Evolutionary conservation across 192 early-diverging fungal species (phyloP), one percentile per base, ranked within the genome.

Genomic region (Dissophora ornata): DNA sequence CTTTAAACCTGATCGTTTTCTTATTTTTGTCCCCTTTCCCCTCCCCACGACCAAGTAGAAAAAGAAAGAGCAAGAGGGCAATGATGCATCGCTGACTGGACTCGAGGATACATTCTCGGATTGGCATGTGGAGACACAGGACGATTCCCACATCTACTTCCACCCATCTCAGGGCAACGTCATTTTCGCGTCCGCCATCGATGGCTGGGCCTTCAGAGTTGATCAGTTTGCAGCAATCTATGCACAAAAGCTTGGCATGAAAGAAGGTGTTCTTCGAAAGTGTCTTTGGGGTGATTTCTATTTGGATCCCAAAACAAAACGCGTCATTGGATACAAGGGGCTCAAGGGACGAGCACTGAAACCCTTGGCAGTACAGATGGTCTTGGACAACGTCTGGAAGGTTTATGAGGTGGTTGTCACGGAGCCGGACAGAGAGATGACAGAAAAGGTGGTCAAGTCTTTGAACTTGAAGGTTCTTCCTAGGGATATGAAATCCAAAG

Each of bases 231-330:
- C 97, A 0, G 83, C 82, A 12, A 83, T 98, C 11, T 99, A 98
- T 82, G 91, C 96, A 7, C 83, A 89, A 18, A 97, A 96, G 71
- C 85, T 99, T 41, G 88, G 89, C 13, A 86, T 96, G 32, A 95
- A 94, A 63, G 95, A 96, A 58, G 47, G 50, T 2, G 58, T 86
- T 2, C 82, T 99, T 40, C 87, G 89, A 57, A 92, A 92, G 62
- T 88, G 92, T 32, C 85, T 99, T 57, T 99, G 98, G 98, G 98
- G 98, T 15, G 93, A 98, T 60, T 98, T 89, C 79, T 99, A 94
- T 82, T 85, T 98, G 62, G 98, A 99, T 66, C 92, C 95, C 32
- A 98, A 98, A 81, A 90, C 93, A 48, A 97, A 96, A 75, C 90
- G 93, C 10, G 90, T 98, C 3, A 80, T 99, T 50, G 87, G 88